These are phyloP conservation scores for Phytophthora europaea DNA, from an alignment of 352 stramenopile species.

Conservation along the genomic window DNA sequence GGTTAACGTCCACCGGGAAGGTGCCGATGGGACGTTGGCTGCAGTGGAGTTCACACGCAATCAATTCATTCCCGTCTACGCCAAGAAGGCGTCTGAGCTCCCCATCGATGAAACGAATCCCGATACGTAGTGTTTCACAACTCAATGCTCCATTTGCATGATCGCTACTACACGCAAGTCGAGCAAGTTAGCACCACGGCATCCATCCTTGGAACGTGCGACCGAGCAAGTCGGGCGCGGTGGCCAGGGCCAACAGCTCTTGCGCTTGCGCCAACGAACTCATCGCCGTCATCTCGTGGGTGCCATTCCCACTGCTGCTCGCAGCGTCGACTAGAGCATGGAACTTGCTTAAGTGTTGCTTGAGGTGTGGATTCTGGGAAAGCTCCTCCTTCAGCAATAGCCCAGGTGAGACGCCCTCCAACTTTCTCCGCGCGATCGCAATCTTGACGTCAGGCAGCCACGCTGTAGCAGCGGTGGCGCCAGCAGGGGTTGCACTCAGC, in stretches of 20 bases:
- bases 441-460: conserved; percentile 87
- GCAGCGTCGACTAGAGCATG: conserved; percentile 64
- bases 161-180: no score
- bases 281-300: conserved; percentile 39
- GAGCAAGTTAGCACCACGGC: no score
- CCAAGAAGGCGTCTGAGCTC: no score
- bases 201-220: conserved; percentile 88
- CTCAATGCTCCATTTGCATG: no score
- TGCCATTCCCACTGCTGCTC: conserved; percentile 14
- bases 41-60: no score
- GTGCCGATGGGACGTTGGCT: no score
- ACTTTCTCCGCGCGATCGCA: conserved; percentile 73
- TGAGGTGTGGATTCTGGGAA: conserved; percentile 74
- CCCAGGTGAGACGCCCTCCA: conserved; percentile 79
- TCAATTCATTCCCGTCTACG: no score
- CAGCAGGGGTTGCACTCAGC: conserved; percentile 9
- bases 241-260: conserved; percentile 85
- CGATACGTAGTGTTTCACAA: no score
- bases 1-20: no score
- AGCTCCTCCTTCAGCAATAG: conserved; percentile 81
- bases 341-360: conserved; percentile 63
- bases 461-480: conserved; percentile 23
- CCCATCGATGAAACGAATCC: no score
- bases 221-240: conserved; percentile 81
- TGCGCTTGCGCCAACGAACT: conserved; percentile 83